Evolutionary conservation across 805 yeast species (phyloP).

Genomic region (Metschnikowia colocasiae): DNA sequence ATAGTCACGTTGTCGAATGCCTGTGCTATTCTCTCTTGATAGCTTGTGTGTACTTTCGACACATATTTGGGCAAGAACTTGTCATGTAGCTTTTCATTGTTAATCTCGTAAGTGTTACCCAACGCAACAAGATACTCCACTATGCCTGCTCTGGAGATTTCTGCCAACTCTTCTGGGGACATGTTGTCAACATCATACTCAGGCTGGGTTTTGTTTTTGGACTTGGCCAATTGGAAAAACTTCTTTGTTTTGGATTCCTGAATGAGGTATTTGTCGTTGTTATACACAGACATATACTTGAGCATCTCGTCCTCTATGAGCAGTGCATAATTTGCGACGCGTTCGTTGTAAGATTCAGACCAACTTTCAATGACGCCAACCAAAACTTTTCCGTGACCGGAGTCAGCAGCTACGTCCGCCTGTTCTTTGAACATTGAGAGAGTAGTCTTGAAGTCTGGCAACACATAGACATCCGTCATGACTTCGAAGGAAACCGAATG

Average conservation of each 20-base stretch:
- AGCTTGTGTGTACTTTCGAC: conserved; percentile 49
- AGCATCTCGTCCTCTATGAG: conserved; percentile 46
- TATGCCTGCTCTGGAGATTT: conserved; percentile 58
- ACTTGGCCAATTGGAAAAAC: conserved; percentile 26
- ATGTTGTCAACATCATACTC: conserved; percentile 35
- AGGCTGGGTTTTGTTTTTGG: conserved; percentile 12
- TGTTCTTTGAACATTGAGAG: conserved; percentile 86
- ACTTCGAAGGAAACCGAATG: conserved; percentile 30
- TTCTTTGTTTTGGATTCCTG: conserved; percentile 44
- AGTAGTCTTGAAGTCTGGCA: conserved; percentile 76
- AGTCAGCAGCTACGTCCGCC: conserved; percentile 80
- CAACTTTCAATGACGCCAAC: conserved; percentile 76
- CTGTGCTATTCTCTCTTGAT: conserved; percentile 31
- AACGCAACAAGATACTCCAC: conserved; percentile 78
- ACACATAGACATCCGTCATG: conserved; percentile 49
- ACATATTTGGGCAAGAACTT: conserved; percentile 63
- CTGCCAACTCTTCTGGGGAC: conserved; percentile 36
- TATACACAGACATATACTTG: conserved; percentile 40
- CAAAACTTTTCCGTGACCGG: conserved; percentile 75
- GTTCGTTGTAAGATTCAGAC: conserved; percentile 51
- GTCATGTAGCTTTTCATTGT: conserved; percentile 60
- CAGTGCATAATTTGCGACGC: conserved; percentile 62
- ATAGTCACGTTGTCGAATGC: conserved; percentile 47
- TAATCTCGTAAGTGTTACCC: conserved; percentile 83
- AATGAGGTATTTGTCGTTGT: conserved; percentile 34